Base-by-base conservation (phyloP, 345 rosid species). In the Gossypium arboreum region DNA sequence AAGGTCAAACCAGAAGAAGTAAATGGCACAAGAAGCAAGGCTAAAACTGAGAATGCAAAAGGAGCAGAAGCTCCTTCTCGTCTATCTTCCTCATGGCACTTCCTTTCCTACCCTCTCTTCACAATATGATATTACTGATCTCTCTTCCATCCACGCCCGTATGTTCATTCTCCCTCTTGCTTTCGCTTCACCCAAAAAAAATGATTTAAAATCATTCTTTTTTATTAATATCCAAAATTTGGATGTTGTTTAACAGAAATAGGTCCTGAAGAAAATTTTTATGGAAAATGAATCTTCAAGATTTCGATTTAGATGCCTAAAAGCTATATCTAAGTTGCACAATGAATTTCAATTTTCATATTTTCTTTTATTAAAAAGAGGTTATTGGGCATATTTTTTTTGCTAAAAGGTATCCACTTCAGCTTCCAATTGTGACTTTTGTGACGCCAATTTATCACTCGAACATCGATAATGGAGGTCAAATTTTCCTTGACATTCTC, bases 401-500 rank as follows among this genome's bases (percentile, higher is more conserved):
- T 5, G 9, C 15, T 15, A 8, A 1, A 45, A 92, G 97, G 83
- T 91, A 91, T 67, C 98, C 95, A 3, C 90, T 91, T 87, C 97
- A 91, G 87, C 98, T 97, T 64, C 97, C 93, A 0, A 77, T 76
- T 66, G 93, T 93, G 83, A 82, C 90, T 2, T 90, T 93, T 52
- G 83, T 66, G 24, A 93, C 93, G 6, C 97, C 93, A 24, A 84
- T 93, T 69, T 91, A 91, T 75, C 94, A 87, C 17, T 93, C 97
- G 0, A 93, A 91, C 74, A 91, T 93, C 11, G 97, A 93, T 60
- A 86, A 78, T 10, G 89, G 93, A 34, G 98, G 98, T 70, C 83
- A 94, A 71, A 90, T 93, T 81, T 93, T 93, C 88, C 93, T 93
- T 27, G 98, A 93, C 80, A 90, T 93, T 75, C 88, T 93, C 52